Base-by-base conservation (phyloP, 2,329 filamentous ascomycete species). In the Pseudopyrenochaeta lycopersici region DNA sequence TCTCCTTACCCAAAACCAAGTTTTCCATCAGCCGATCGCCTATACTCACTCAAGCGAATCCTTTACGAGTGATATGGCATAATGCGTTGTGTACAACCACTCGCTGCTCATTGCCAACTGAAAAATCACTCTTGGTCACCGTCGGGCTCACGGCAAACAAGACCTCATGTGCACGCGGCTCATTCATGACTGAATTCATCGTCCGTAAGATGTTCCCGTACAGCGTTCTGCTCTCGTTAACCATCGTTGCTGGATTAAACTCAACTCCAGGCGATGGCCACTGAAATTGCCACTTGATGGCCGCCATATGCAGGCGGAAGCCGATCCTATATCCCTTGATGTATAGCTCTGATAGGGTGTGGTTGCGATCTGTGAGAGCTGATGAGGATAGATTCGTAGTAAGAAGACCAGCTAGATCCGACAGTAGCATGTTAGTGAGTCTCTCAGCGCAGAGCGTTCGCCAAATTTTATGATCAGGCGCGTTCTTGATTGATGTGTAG, bases 311-410 rank as follows among this genome's bases (percentile, higher is more conserved):
- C 40, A 68, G 40, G 9, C 63, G 54, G 43, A 68, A 65, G 4
- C 60, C 62, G 35, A 65, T 66, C 11, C 65, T 53, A 31, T 61
- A 66, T 3, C 59, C 65, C 42, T 63, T 62, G 40, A 65, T 43
- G 42, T 52, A 65, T 2, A 65, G 58, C 40, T 66, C 63, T 10
- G 56, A 47, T 11, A 66, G 53, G 11, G 20, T 23, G 29, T 57
- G 52, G 9, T 56, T 45, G 10, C 60, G 48, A n/a, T 58, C 46
- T 14, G 35, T 27, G 20, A 52, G 18, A n/a, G 44, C 45, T 9
- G 15, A 15, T 1, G 46, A 9, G 10, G 43, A 15, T 27, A 62
- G 48, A 18, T 50, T 49, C 1, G 21, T 31, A 3, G 38, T 41
- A 7, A 64, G 46, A 11, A 51, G 33, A 14, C 42, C 42, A 12